Base-by-base conservation (phyloP, 169 alveolate species). In the Ichthyophthirius multifiliis region DNA sequence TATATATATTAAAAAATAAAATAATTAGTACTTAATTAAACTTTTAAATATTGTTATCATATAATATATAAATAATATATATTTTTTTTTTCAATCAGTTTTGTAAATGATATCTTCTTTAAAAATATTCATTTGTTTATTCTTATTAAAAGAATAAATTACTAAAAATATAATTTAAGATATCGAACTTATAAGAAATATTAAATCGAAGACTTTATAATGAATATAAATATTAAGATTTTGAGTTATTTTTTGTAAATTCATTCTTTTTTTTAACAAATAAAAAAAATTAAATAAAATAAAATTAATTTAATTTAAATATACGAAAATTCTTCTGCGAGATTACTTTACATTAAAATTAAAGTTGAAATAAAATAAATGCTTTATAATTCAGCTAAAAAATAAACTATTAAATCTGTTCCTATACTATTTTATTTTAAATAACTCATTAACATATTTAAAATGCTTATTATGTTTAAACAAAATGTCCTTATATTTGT, bases 341-440 rank as follows among this genome's bases (percentile, higher is more conserved):
- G 35, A 16, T 71, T 47, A 37, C 45, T 71, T 20, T 81, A 32
- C n/a, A 81, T 30, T 4, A 81, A 48, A 15, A 81, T 47, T 32
- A 81, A 48, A 32, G 81, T 81, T 6, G 86, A 81, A 27, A 81
- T 30, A 13, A 81, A 74, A 81, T 81, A 81, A 7, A 81, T 82
- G 20, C 82, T 76, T 71, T 71, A 81, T 2, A 81, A 46, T 43
- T 71, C 82, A 27, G 82, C 80, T 23, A 81, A 37, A 31, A 81
- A 67, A 44, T 48, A 43, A 3, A 81, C 82, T 39, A 67, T 81
- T 6, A 81, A 41, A 47, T 67, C 82, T n/a, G 63, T 46, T 4
- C 76, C 65, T 6, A 81, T 43, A 12, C 62, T 48, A 39, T 71
- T 34, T 4, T 46, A 16, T 15, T 64, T 32, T 4, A 65, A 32